Evolutionary conservation across 1,284 basidiomycete species (phyloP), one percentile per base, ranked within the genome.

Genomic region (Ceratobasidium sp.): DNA sequence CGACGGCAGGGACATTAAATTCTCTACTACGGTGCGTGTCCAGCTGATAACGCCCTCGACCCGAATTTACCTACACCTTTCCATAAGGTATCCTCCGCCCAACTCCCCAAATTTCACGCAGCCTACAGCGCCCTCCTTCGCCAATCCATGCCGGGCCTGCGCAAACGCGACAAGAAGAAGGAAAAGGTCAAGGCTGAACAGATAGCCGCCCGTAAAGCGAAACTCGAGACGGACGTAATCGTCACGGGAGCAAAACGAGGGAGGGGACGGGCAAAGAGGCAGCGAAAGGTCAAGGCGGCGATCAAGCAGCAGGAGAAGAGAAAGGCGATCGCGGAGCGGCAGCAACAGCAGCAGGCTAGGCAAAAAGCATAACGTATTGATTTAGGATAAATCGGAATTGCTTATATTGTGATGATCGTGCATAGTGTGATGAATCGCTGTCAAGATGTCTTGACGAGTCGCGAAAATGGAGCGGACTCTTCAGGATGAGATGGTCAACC

Each of bases 131-230:
- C 90, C 10, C 88, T 97, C 1, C 89, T 97, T 77, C 96, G 96
- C 86, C 82, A 91, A 0, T 91, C 91, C 1, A 92, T 97, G 89
- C 87, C 90, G 4, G 82, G 89, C 85, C 90, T 97, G 79, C 91
- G 94, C 46, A 96, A 96, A 86, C 91, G 96, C 46, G 95, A 97
- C 87, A 97, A 95, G 87, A 96, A 96, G 84, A 91, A 92, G 70
- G 95, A 97, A 84, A 96, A 95, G 84, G 87, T 88, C 54, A 90
- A 91, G 50, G 88, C 91, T 2, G 96, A 96, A 81, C 88, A 91
- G 77, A 83, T 88, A 20, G 88, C 90, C 0, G 89, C 88, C 79
- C 89, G 91, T 80, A 93, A 93, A 84, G 91, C 91, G 82, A 89
- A 88, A 76, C 88, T 94, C 83, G 87, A 87, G 1, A 90, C 94